Conservation (phyloP, 805 yeast species). For the Lipomyces spencermartinsiae region DNA sequence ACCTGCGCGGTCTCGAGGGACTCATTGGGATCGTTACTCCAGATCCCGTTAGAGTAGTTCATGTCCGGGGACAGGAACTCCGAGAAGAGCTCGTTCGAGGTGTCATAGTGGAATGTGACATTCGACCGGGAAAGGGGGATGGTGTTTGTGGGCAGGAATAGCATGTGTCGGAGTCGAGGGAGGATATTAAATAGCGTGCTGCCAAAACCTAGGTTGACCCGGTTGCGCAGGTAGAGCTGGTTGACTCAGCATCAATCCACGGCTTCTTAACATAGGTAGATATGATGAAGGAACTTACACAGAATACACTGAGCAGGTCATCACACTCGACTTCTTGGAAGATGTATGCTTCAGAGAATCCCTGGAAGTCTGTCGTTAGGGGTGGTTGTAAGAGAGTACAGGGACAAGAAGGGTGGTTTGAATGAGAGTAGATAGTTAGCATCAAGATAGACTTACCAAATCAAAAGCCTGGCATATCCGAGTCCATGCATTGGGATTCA, state of each 20-base stretch:
- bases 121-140: not conserved
- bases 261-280: not conserved
- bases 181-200: not conserved
- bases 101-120: not conserved
- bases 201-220: not conserved
- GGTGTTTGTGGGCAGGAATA: not conserved
- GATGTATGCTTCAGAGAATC: not conserved
- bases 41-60: not conserved
- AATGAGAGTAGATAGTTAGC: not conserved
- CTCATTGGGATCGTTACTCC: not conserved
- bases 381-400: not conserved
- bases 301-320: not conserved
- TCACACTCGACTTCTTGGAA: not conserved
- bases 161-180: not conserved
- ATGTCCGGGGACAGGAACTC: not conserved
- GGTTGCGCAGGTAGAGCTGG: not conserved
- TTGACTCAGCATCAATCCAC: not conserved
- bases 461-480: not conserved
- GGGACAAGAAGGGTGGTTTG: not conserved
- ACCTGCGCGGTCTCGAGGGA: slow-evolving; percentile 1
- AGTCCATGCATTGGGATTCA: not conserved
- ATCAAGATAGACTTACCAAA: not conserved
- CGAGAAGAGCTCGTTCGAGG: not conserved
- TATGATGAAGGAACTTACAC: not conserved
- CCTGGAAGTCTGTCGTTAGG: not conserved